These are phyloP conservation scores for Scortechinia acanthostroma DNA, from an alignment of 2,329 filamentous ascomycete species.

Conservation along the genomic window DNA sequence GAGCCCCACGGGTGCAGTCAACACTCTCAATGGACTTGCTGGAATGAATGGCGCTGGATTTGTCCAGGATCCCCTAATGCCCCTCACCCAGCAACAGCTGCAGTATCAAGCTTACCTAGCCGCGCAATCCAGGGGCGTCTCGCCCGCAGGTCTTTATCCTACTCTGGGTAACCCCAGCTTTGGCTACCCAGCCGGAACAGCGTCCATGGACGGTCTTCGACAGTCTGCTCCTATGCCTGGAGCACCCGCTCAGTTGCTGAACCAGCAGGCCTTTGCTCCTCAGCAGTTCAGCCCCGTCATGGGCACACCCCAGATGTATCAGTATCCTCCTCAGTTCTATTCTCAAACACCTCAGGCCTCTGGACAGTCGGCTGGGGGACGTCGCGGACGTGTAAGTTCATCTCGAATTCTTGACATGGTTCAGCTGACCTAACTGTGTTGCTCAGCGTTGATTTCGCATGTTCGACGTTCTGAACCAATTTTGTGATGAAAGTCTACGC, in stretches of 20 bases:
- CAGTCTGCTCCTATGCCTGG: background rate
- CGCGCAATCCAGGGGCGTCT: background rate
- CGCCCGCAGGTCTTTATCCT: background rate
- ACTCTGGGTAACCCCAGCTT: background rate
- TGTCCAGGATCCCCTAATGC: background rate
- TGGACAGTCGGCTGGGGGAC: background rate
- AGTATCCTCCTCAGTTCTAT: slow-evolving; percentile 1
- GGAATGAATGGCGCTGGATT: background rate
- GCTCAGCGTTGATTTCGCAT: too few species aligned
- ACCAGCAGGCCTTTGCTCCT: background rate
- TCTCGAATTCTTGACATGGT: too few species aligned
- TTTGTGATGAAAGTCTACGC: too few species aligned
- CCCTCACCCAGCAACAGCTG: background rate
- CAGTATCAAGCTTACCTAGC: background rate
- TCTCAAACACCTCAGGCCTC: background rate
- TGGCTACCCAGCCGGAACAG: background rate
- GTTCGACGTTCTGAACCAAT: too few species aligned
- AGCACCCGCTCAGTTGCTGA: background rate
- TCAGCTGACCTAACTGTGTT: too few species aligned
- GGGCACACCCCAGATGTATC: background rate
- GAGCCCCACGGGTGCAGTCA: background rate
- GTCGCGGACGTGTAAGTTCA: slow-evolving; percentile 1
- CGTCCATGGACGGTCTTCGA: background rate
- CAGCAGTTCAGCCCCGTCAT: slow-evolving; percentile 1
- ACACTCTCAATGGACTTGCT: background rate